phyloP scores from a whole-genome alignment of 192 early-diverging fungal species.

The Martensiomyces pterosporus region DNA sequence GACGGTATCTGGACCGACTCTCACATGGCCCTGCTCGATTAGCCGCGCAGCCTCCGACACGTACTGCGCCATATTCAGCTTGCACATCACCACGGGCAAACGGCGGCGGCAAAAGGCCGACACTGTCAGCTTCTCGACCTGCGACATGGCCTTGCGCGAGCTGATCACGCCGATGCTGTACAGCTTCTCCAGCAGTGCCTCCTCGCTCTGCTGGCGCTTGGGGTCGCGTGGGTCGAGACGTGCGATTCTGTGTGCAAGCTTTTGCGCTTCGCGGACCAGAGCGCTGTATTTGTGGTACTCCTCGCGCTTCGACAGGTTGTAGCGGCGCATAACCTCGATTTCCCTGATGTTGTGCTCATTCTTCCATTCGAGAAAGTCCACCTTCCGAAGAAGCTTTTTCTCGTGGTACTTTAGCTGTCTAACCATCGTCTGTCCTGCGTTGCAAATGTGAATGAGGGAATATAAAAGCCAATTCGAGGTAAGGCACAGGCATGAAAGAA shows the following conservation, averaged over 20 bases:
- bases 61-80: conserved; percentile 93
- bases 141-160: conserved; percentile 69
- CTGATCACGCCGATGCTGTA: conserved; percentile 83
- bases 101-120: conserved; percentile 82
- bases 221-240: conserved; percentile 84
- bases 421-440: no score
- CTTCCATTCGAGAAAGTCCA: conserved; percentile 92
- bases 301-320: conserved; percentile 84
- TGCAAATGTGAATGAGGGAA: no score
- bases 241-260: conserved; percentile 79
- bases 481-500: no score
- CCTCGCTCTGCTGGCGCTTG: conserved; percentile 67
- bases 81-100: conserved; percentile 87
- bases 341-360: conserved; percentile 77
- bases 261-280: conserved; percentile 73
- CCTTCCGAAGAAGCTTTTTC: conserved; percentile 92
- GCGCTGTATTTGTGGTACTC: conserved; percentile 78
- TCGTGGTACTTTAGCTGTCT: conserved; percentile 91
- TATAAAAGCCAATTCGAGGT: no score
- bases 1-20: conserved; percentile 87
- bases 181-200: conserved; percentile 77
- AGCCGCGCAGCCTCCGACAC: conserved; percentile 86
- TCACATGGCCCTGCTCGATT: conserved; percentile 92
- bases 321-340: conserved; percentile 80
- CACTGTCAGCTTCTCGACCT: conserved; percentile 78